These are phyloP conservation scores for Chalciporus piperatus DNA, from an alignment of 768 basidiomycete genomes.

Conservation along the genomic window DNA sequence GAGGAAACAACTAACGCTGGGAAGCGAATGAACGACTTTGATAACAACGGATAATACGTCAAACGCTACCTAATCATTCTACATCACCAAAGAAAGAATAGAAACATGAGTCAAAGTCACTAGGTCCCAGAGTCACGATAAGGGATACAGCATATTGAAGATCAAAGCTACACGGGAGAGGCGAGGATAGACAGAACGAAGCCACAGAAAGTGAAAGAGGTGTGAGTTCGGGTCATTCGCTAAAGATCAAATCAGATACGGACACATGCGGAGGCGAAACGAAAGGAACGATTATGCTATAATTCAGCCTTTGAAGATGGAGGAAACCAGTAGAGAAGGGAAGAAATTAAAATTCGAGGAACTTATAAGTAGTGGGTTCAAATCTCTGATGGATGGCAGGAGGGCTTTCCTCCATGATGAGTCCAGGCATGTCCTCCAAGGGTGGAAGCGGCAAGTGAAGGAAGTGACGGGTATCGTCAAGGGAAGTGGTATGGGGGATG, in stretches of 20 bases:
- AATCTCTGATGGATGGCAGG: constrained; percentile 59
- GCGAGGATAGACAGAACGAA: constrained; percentile 2
- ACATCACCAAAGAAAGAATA: constrained; percentile 2
- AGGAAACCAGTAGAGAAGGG: constrained; percentile 4
- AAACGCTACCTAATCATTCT: constrained; percentile 8
- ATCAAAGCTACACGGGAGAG: constrained; percentile 28
- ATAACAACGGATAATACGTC: constrained; percentile 13
- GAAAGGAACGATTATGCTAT: constrained; percentile 24
- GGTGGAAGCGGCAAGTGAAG: constrained; percentile 75
- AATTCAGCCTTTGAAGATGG: constrained; percentile 15
- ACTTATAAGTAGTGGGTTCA: constrained; percentile 67
- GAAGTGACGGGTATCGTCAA: constrained; percentile 87
- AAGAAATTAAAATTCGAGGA: constrained; percentile 65
- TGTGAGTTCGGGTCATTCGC: constrained; percentile 4
- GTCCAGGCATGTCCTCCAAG: constrained; percentile 76
- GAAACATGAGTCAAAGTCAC: constrained; percentile 4
- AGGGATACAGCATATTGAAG: constrained; percentile 29
- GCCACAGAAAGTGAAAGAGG: constrained; percentile 4
- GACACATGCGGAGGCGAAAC: constrained; percentile 6
- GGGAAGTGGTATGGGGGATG: constrained; percentile 73
- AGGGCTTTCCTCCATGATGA: constrained; percentile 60
- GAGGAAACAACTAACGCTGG: too few relatives aligned
- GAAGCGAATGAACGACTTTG: not conserved
- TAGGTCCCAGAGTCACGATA: constrained; percentile 4
- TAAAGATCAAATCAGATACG: not conserved